Percentiles rank a stretch among this genome's conserved stretches.
Evolutionary conservation across 192 early-diverging fungal genomes (phyloP).

Genomic region (Coemansia aciculifera): DNA sequence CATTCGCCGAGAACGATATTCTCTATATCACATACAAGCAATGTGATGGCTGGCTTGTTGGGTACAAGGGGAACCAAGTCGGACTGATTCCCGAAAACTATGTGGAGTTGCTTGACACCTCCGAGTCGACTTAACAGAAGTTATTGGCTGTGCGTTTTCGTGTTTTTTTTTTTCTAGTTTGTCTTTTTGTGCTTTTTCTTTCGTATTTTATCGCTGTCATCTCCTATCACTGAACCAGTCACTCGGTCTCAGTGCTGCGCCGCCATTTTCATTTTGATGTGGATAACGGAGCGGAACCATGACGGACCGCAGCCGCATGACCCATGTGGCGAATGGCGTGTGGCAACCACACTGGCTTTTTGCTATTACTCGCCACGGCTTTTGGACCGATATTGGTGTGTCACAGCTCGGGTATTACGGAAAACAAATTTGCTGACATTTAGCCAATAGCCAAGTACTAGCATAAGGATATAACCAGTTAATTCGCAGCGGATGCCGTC

Average conservation of each 20-base stretch:
- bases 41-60: slow-evolving; percentile 76
- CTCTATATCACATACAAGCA: slow-evolving; percentile 71
- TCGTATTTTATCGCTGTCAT: neutral
- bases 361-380: too few relatives aligned
- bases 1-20: slow-evolving; percentile 63
- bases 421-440: neutral
- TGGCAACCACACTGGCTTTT: neutral
- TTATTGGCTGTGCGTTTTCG: neutral
- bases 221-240: too few relatives aligned
- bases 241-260: too few relatives aligned
- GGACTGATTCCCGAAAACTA: slow-evolving; percentile 80
- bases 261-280: neutral
- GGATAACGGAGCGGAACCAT: neutral
- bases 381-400: neutral
- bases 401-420: neutral
- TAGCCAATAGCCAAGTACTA: neutral
- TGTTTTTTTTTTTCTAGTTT: slow-evolving; percentile 5
- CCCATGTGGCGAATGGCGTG: neutral
- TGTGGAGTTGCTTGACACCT: slow-evolving; percentile 55
- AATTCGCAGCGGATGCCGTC: neutral
- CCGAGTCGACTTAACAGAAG: slow-evolving; percentile 3
- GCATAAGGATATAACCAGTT: neutral
- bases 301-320: neutral
- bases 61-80: slow-evolving; percentile 62
- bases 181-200: neutral